These are phyloP conservation scores for Dovyalis caffra DNA, from an alignment of 345 rosid genomes.

Conservation along the genomic window DNA sequence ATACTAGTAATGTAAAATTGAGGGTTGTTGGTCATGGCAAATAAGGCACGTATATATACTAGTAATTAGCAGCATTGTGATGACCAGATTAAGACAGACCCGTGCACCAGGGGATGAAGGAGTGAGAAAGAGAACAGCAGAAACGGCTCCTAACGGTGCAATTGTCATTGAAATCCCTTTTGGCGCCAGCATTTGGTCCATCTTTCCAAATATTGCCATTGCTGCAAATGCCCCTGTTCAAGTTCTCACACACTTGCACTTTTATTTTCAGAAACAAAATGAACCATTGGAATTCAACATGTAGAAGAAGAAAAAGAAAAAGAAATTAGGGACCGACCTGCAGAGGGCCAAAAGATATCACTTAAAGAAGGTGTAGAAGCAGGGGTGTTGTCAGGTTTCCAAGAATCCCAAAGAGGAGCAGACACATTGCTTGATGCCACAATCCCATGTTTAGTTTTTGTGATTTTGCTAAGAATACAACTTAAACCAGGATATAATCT, in stretches of 20 bases:
- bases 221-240: conserved; percentile 87
- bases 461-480: not conserved
- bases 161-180: conserved; percentile 77
- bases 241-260: not conserved
- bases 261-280: not conserved
- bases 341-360: conserved; percentile 92
- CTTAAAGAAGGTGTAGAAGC: conserved; percentile 54
- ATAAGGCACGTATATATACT: not conserved
- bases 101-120: conserved; percentile 92
- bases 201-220: conserved; percentile 85
- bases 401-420: conserved; percentile 59
- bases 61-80: not conserved
- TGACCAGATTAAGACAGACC: conserved; percentile 23
- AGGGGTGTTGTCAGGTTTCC: conserved; percentile 59
- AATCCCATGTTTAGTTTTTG: not conserved
- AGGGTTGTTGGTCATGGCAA: too few species aligned
- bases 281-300: not conserved
- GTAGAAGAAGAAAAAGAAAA: not conserved
- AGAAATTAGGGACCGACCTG: conserved; percentile 42
- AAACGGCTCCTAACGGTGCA: conserved; percentile 92
- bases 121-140: conserved; percentile 68
- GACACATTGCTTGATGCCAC: conserved; percentile 42
- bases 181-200: conserved; percentile 69
- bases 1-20: too few species aligned
- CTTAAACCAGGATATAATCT: not conserved